Conservation (phyloP, 768 basidiomycete genomes). For the Agrocybe chaxingu region DNA sequence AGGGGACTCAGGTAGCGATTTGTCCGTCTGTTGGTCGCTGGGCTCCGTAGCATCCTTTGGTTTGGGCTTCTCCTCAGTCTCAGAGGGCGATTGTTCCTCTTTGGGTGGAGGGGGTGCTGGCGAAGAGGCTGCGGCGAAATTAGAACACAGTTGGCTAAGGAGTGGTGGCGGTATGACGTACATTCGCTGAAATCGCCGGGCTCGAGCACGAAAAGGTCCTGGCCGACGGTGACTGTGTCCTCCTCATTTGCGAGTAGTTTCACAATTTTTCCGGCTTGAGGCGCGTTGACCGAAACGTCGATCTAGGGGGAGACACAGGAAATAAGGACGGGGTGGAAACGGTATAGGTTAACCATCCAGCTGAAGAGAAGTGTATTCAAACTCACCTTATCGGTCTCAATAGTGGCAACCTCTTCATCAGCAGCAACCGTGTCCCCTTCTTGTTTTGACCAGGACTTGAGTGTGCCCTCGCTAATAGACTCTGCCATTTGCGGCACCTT, state of each 20-base stretch:
- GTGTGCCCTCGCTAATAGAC: conserved; percentile 95
- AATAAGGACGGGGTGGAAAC: conserved; percentile 7
- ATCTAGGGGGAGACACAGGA: conserved; percentile 51
- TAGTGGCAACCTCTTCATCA: conserved; percentile 96
- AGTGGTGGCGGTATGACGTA: conserved; percentile 23
- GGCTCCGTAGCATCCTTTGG: conserved; percentile 40
- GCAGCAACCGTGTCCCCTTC: conserved; percentile 86
- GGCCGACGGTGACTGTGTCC: conserved; percentile 91
- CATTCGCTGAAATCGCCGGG: conserved; percentile 63
- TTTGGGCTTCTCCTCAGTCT: conserved; percentile 11
- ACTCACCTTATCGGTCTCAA: conserved; percentile 95
- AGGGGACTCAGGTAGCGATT: conserved; percentile 41
- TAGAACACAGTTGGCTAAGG: conserved; percentile 1
- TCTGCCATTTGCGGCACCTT: conserved; percentile 98
- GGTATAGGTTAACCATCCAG: conserved; percentile 2
- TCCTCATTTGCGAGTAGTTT: conserved; percentile 89
- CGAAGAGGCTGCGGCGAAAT: conserved; percentile 13
- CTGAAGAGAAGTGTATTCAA: conserved; percentile 14
- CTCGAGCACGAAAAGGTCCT: conserved; percentile 91
- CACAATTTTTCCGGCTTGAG: conserved; percentile 81
- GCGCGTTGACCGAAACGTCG: conserved; percentile 95
- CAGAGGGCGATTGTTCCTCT: conserved; percentile 24
- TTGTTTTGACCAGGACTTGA: conserved; percentile 93
- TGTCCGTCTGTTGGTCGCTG: conserved; percentile 45
- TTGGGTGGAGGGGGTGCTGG: conserved; percentile 30